These are phyloP conservation scores for Golubevia sp. DNA, from an alignment of 1,284 basidiomycete genomes.

Conservation along the genomic window DNA sequence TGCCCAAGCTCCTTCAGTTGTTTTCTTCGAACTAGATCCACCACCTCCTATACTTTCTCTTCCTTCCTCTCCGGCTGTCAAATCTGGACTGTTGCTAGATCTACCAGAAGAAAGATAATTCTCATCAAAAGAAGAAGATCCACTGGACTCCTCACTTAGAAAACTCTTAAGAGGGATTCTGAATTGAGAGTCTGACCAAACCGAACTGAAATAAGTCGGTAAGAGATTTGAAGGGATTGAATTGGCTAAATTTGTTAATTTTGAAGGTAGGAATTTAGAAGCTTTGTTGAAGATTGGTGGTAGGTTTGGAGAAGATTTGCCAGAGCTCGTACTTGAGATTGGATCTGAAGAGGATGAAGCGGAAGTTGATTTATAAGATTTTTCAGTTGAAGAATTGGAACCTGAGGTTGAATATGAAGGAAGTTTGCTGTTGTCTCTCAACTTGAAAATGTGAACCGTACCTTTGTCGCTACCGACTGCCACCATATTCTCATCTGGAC, in stretches of 20 bases:
- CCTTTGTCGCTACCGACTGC: slow-evolving; percentile 51
- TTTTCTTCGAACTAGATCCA: neutral
- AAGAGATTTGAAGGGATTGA: slow-evolving; percentile 34
- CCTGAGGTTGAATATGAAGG: no score
- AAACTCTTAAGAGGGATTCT: slow-evolving; percentile 41
- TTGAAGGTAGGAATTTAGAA: slow-evolving; percentile 25
- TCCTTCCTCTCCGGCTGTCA: no score
- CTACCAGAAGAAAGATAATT: no score
- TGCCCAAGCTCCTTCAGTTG: slow-evolving; percentile 46
- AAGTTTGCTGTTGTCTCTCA: no score
- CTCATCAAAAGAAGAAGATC: no score
- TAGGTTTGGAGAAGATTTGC: slow-evolving; percentile 13
- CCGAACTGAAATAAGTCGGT: slow-evolving; percentile 41
- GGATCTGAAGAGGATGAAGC: slow-evolving; percentile 4
- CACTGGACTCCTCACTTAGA: no score
- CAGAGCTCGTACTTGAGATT: slow-evolving; percentile 3
- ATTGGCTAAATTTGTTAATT: slow-evolving; percentile 22
- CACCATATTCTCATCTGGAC: slow-evolving; percentile 25
- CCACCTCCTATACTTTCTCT: no score
- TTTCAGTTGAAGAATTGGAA: neutral
- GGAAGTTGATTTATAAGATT: slow-evolving; percentile 1
- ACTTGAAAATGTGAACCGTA: slow-evolving; percentile 42
- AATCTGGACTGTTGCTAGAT: no score
- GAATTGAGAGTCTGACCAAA: slow-evolving; percentile 46
- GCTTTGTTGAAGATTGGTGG: slow-evolving; percentile 19